These are phyloP conservation scores for Coelastrella sp. DNA, from an alignment of 139 green algal genomes.

Conservation along the genomic window DNA sequence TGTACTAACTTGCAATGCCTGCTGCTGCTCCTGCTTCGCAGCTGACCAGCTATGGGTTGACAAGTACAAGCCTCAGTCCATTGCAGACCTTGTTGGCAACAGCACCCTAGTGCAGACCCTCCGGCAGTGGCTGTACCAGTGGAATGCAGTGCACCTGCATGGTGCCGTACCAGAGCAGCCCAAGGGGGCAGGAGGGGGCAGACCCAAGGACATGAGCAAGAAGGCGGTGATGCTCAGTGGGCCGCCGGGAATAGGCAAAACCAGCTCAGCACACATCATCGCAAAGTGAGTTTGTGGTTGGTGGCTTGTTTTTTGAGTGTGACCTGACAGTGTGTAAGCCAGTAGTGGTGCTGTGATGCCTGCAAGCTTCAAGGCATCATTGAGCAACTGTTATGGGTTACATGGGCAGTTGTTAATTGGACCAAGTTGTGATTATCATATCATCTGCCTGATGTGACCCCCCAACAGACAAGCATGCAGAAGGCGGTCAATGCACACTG, in stretches of 20 bases:
- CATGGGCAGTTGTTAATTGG: no score
- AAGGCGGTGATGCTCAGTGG: conserved; percentile 96
- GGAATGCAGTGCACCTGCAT: conserved; percentile 82
- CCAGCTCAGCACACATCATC: conserved; percentile 84
- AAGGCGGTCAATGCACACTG: background rate
- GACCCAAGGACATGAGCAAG: conserved; percentile 81
- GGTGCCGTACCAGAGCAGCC: conserved; percentile 2
- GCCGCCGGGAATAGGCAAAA: conserved; percentile 96
- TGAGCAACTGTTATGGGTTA: no score
- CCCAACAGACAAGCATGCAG: background rate
- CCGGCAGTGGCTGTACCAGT: conserved; percentile 79
- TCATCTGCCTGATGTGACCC: background rate
- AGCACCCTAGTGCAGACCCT: conserved; percentile 68
- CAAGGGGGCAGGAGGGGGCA: conserved; percentile 47
- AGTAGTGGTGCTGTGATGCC: no score
- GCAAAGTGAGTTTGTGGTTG: conserved; percentile 52
- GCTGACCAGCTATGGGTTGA: conserved; percentile 90
- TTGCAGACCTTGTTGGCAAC: conserved; percentile 93
- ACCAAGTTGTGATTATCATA: no score
- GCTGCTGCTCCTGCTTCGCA: background rate
- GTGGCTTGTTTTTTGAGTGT: no score
- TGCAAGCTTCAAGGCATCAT: no score
- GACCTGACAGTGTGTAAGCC: no score
- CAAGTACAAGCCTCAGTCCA: conserved; percentile 84
- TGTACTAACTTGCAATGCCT: background rate